phyloP scores from a whole-genome alignment of 1,284 basidiomycete genomes.

The Ustilago xerochloae region DNA sequence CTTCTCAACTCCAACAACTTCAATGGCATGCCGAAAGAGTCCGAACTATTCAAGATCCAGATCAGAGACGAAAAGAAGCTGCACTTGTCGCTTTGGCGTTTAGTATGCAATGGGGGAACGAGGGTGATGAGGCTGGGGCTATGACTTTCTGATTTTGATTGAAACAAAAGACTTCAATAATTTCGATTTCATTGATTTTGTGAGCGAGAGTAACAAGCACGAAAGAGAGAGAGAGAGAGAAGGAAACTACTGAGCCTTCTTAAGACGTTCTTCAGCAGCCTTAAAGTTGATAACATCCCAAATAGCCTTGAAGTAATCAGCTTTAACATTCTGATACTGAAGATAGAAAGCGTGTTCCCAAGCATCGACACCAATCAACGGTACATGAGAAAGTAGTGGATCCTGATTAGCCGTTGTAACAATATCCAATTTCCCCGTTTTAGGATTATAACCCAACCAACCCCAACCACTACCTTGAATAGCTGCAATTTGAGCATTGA shows the following conservation, averaged over 20 bases:
- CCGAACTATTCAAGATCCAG: constrained; percentile 38
- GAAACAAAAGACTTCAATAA: not conserved
- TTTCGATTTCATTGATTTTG: not conserved
- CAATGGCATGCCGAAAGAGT: constrained; percentile 47
- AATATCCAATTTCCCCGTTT: constrained; percentile 60
- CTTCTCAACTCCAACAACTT: constrained; percentile 29
- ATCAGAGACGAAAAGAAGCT: constrained; percentile 39
- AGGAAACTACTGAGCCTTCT: constrained; percentile 51
- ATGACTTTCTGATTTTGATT: constrained; percentile 17
- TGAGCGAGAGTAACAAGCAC: not conserved
- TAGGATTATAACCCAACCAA: constrained; percentile 63
- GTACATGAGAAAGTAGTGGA: constrained; percentile 63
- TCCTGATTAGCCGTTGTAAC: constrained; percentile 67
- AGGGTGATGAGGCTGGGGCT: not conserved
- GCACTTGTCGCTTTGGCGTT: constrained; percentile 48
- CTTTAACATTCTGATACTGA: constrained; percentile 68
- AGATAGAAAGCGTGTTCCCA: constrained; percentile 68
- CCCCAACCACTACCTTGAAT: constrained; percentile 68
- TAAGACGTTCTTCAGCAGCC: constrained; percentile 65
- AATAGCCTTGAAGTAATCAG: constrained; percentile 67
- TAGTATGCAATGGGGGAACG: constrained; percentile 40
- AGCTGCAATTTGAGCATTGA: constrained; percentile 60
- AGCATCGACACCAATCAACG: constrained; percentile 66
- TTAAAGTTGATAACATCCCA: constrained; percentile 68
- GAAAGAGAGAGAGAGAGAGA: not conserved